These are phyloP conservation scores for Starmerella vitae DNA, from an alignment of 805 yeast genomes.

Conservation along the genomic window DNA sequence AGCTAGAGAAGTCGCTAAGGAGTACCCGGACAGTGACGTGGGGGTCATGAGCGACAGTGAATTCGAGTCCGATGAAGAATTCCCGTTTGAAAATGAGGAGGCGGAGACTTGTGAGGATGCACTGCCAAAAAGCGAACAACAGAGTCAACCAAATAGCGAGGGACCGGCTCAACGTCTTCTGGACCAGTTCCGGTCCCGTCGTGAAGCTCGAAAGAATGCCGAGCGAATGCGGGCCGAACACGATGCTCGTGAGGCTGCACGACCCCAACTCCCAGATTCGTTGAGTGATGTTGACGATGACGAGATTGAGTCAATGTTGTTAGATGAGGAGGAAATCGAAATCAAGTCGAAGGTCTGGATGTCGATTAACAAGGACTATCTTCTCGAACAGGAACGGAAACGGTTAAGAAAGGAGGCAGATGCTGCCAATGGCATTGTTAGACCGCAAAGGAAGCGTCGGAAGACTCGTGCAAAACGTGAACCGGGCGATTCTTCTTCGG, in stretches of 20 bases:
- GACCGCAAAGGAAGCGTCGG: constrained; percentile 34
- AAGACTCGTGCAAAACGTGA: constrained; percentile 26
- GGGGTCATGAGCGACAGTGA: constrained; percentile 3
- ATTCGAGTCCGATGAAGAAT: constrained; percentile 7
- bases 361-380: constrained; percentile 72
- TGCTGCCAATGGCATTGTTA: constrained; percentile 60
- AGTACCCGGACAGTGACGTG: constrained; percentile 10
- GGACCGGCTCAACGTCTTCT: constrained; percentile 21
- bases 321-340: constrained; percentile 55
- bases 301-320: constrained; percentile 48
- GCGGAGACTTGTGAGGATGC: background rate
- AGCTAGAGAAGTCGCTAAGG: constrained; percentile 13
- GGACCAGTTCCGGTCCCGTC: constrained; percentile 19
- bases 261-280: constrained; percentile 44
- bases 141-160: background rate
- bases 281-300: constrained; percentile 74
- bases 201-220: constrained; percentile 16
- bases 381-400: constrained; percentile 74
- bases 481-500: constrained; percentile 34
- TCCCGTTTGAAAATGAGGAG: constrained; percentile 7
- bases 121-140: background rate
- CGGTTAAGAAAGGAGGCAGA: constrained; percentile 78
- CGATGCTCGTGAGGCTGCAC: constrained; percentile 7
- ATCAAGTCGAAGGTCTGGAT: constrained; percentile 81
- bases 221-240: constrained; percentile 28